Conservation (phyloP, 2,329 filamentous ascomycete species). For the Fusarium decemcellulare region DNA sequence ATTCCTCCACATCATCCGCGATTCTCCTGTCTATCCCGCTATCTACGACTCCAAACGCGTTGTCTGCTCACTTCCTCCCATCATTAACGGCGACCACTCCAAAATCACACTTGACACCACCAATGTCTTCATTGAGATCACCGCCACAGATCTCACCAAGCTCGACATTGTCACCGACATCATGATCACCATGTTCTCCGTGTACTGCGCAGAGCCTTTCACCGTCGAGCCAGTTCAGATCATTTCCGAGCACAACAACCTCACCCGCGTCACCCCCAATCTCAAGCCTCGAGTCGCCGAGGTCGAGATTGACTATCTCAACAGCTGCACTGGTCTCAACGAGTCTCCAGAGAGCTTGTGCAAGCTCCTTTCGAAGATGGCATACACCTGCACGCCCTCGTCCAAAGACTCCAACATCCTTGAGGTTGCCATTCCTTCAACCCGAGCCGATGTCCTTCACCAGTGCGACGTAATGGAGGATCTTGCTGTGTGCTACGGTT, state of each 20-base stretch:
- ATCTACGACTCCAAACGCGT: conserved; percentile 91
- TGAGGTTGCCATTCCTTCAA: conserved; percentile 88
- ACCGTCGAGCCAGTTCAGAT: conserved; percentile 95
- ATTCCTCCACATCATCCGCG: conserved; percentile 94
- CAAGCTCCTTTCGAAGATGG: conserved; percentile 89
- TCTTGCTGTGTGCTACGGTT: conserved; percentile 95
- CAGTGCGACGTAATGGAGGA: conserved; percentile 99
- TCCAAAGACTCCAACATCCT: conserved; percentile 77
- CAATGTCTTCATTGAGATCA: conserved; percentile 98
- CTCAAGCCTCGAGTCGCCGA: conserved; percentile 82
- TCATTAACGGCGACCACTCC: conserved; percentile 97
- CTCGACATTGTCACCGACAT: conserved; percentile 96
- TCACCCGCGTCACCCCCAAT: conserved; percentile 85
- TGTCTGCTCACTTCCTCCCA: conserved; percentile 94
- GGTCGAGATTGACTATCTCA: conserved; percentile 93
- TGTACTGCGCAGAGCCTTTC: conserved; percentile 89
- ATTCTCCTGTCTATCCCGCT: conserved; percentile 94
- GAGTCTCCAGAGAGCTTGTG: conserved; percentile 83
- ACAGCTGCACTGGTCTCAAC: conserved; percentile 88
- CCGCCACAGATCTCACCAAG: conserved; percentile 95
- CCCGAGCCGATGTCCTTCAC: conserved; percentile 93
- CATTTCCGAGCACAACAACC: conserved; percentile 89
- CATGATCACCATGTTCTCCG: conserved; percentile 96
- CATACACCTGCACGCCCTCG: conserved; percentile 84
- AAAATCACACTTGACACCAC: conserved; percentile 94